These are phyloP conservation scores for Phytophthora sp. DNA, from an alignment of 352 stramenopile species.

Conservation along the genomic window DNA sequence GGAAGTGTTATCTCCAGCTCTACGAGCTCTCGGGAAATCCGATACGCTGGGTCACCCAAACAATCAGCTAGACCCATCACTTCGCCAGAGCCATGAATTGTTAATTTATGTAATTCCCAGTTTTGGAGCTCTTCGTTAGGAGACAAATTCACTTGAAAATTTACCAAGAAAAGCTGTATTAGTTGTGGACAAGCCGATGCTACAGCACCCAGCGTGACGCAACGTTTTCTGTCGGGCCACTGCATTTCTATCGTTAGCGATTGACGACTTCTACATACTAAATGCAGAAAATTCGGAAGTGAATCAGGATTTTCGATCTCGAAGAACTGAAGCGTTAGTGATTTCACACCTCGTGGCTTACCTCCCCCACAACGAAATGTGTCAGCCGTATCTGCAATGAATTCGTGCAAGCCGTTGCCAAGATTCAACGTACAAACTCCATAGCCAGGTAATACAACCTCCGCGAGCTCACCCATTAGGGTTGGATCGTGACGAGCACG, in stretches of 20 bases:
- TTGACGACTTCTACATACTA: slow-evolving; percentile 2
- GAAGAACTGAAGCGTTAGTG: not conserved
- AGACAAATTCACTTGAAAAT: not conserved
- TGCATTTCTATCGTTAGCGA: not conserved
- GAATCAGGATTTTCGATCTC: no score
- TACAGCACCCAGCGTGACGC: not conserved
- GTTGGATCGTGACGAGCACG: not conserved
- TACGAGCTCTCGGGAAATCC: slow-evolving; percentile 5
- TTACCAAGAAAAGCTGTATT: slow-evolving; percentile 1
- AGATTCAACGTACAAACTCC: not conserved
- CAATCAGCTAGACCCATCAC: not conserved
- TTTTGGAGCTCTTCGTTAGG: not conserved
- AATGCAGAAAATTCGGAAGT: no score
- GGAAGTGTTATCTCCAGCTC: slow-evolving; percentile 7
- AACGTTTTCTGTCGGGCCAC: not conserved
- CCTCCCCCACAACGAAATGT: no score
- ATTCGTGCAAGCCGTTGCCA: not conserved
- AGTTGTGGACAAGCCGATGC: slow-evolving; percentile 6
- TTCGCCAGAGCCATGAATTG: not conserved
- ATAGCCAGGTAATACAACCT: slow-evolving; percentile 5
- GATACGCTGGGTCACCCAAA: slow-evolving; percentile 2
- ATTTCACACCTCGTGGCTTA: no score
- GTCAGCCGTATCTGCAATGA: not conserved
- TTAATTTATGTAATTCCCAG: slow-evolving; percentile 18
- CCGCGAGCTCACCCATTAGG: not conserved